Evolutionary conservation across 2,329 filamentous ascomycete species (phyloP), one percentile per base, ranked within the genome.

Genomic region (Phoma sp.): DNA sequence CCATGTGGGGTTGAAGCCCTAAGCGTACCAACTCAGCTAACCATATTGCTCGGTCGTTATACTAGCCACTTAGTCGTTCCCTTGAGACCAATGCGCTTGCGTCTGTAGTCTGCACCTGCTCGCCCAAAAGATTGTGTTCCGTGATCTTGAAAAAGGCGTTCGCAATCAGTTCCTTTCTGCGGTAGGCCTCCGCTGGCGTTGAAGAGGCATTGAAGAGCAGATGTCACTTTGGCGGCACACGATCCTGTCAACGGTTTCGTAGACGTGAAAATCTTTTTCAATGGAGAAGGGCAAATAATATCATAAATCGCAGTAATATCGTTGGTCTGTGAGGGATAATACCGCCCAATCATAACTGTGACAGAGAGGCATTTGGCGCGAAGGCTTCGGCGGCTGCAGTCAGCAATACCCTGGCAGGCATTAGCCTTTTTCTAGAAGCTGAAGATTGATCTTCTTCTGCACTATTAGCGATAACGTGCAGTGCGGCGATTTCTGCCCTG

Each of bases 401-500:
- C 36, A 40, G 29, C 38, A 45, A 28, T 28, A 20, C 14, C 39
- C 29, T 36, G 40, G 34, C 29, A 28, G 10, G 17, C 17, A 12
- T 46, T 46, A 52, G 51, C 39, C 29, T 48, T 17, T 4, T 53
- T 53, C 45, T 43, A 47, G 42, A 53, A 53, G 51, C 43, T 48
- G 17, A 12, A 20, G 29, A 20, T 17, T 26, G 26, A 32, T 17
- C 20, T 47, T 48, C 38, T 48, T 25, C 29, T 36, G 32, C 40
- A 37, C 15, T 7, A 7, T 6, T 26, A 20, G 29, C 21, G 28
- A 40, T 29, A 30, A 20, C 15, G 14, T 39, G 37, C 42, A 34
- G 12, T 32, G 32, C 39, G 38, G 48, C 39, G 28, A 14, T 30
- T 40, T 52, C 34, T 40, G 17, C 28, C 26, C 30, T 34, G 17